Percentiles rank a stretch among this genome's conserved stretches.
phyloP scores from a whole-genome alignment of 305 asterid species.

The Fraxinus dipetala region DNA sequence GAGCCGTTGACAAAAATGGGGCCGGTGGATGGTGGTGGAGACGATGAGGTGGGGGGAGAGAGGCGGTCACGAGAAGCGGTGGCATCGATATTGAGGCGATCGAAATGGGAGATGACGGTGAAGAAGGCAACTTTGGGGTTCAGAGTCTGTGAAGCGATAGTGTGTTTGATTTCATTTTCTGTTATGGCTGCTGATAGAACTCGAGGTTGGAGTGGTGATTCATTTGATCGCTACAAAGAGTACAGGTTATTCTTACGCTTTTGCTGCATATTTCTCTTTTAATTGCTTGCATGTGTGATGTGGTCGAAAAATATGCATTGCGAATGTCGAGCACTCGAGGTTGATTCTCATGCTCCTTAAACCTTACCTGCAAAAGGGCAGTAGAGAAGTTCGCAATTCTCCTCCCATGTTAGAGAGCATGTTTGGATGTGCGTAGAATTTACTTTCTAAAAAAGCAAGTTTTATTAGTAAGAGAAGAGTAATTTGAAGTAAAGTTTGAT shows the following conservation, averaged over 20 bases:
- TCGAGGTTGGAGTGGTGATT: conserved; percentile 91
- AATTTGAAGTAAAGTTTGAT: background rate
- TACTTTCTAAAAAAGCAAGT: background rate
- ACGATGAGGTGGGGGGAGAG: conserved; percentile 24
- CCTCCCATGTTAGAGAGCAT: background rate
- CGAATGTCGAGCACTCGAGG: background rate
- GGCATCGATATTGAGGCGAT: conserved; percentile 43
- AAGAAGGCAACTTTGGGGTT: conserved; percentile 54
- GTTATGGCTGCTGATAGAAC: conserved; percentile 84
- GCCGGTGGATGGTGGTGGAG: background rate
- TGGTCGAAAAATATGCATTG: background rate
- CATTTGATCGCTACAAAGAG: conserved; percentile 75
- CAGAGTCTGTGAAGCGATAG: conserved; percentile 57
- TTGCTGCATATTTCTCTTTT: background rate
- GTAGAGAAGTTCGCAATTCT: background rate
- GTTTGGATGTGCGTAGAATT: background rate
- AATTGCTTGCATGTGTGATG: background rate
- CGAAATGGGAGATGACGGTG: conserved; percentile 38
- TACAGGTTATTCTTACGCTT: conserved; percentile 45
- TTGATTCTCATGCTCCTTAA: background rate
- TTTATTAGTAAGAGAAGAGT: background rate
- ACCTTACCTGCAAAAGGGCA: background rate
- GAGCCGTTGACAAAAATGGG: conserved; percentile 19
- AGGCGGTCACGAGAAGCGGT: conserved; percentile 27
- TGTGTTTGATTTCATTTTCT: conserved; percentile 58